These are phyloP conservation scores for Pyrus bretschneideri DNA, from an alignment of 306 rosid species.

Conservation along the genomic window DNA sequence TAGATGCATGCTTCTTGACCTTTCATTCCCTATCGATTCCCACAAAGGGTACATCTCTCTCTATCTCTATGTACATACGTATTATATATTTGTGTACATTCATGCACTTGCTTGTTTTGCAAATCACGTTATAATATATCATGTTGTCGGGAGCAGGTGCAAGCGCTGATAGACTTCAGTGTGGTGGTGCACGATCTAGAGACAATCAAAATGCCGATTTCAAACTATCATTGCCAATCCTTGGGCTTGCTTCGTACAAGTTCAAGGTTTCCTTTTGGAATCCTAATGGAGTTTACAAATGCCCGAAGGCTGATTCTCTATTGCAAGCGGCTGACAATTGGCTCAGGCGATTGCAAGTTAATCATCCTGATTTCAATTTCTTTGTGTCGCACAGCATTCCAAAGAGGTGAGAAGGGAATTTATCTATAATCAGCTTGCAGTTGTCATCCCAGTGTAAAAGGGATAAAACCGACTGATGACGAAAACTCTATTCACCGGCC, in stretches of 20 bases:
- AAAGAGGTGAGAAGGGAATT: conserved; percentile 38
- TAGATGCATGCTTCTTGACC: conserved; percentile 84
- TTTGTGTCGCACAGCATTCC: conserved; percentile 43
- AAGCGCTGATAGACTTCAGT: conserved; percentile 39
- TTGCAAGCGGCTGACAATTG: conserved; percentile 64
- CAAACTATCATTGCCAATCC: conserved; percentile 55
- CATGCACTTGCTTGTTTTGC: background rate
- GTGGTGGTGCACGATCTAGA: conserved; percentile 34
- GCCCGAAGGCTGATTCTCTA: conserved; percentile 55
- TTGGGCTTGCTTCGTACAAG: conserved; percentile 81
- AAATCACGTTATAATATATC: background rate
- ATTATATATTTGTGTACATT: background rate
- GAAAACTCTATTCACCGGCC: conserved; percentile 8
- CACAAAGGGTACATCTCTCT: conserved; percentile 33
- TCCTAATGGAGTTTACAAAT: conserved; percentile 49
- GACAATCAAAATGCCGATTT: conserved; percentile 32
- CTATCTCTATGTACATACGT: background rate
- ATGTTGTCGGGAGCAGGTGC: conserved; percentile 50
- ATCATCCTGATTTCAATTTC: conserved; percentile 77
- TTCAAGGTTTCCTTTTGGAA: conserved; percentile 67
- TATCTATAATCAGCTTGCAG: background rate
- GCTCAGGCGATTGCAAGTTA: conserved; percentile 53
- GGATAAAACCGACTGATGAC: conserved; percentile 8
- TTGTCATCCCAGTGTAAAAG: conserved; percentile 1
- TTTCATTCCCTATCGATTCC: conserved; percentile 68